Conservation (phyloP, 2,329 filamentous ascomycete genomes). For the Boeremia lycopersici region DNA sequence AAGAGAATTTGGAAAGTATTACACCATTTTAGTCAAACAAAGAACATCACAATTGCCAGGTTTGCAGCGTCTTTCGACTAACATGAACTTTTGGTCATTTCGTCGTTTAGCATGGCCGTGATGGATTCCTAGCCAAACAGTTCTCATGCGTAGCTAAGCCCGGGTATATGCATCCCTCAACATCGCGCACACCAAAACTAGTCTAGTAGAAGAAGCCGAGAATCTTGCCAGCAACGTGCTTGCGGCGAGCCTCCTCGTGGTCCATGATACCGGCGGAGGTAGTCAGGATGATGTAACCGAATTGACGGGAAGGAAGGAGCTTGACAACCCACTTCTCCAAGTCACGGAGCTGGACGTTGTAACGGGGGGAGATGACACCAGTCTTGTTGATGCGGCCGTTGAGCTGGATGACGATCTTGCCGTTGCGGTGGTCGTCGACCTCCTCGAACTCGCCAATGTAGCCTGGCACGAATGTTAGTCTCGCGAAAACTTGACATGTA, state of each 20-base stretch:
- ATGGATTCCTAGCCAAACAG: constrained; percentile 36
- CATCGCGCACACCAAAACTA: constrained; percentile 24
- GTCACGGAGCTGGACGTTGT: constrained; percentile 97
- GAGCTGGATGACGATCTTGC: constrained; percentile 99
- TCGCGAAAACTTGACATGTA: constrained; percentile 70
- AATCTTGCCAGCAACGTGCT: constrained; percentile 99
- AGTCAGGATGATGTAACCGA: constrained; percentile 98
- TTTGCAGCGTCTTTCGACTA: not conserved
- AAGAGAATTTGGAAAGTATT: too few relatives aligned
- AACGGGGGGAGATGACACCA: constrained; percentile 98
- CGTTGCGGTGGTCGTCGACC: constrained; percentile 98
- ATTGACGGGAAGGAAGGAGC: constrained; percentile 98
- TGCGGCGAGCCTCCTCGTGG: constrained; percentile 98
- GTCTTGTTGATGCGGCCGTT: constrained; percentile 99
- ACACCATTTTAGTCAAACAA: too few relatives aligned
- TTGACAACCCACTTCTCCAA: constrained; percentile 99
- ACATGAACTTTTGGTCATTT: constrained; percentile 40
- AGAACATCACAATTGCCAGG: too few relatives aligned
- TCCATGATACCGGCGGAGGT: constrained; percentile 99
- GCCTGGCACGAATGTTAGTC: constrained; percentile 59
- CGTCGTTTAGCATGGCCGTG: constrained; percentile 38
- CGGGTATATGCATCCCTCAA: constrained; percentile 40
- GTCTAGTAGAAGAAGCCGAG: constrained; percentile 98
- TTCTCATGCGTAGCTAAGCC: constrained; percentile 28
- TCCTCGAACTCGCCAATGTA: constrained; percentile 99